Base-by-base conservation (phyloP, 257 asterid species). In the Solanum chmielewskii region DNA sequence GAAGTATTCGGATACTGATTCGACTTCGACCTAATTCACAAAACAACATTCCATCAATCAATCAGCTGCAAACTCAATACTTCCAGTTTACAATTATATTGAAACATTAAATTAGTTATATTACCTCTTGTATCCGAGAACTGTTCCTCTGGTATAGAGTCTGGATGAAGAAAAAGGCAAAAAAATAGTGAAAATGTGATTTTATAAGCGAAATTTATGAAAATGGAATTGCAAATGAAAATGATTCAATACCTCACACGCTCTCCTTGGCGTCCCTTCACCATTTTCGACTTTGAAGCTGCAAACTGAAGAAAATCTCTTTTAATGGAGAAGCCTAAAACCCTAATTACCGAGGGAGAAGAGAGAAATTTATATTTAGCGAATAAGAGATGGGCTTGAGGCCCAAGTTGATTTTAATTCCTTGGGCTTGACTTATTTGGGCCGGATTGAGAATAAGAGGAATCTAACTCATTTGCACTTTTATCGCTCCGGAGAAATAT, bases 1-100 rank as follows among this genome's bases (percentile, higher is more conserved):
- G 99, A 95, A 49, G 98, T 95, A 92, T 92, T 96, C 12, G 99
- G 99, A 23, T 96, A 96, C 96, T 96, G 99, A 87, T 96, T 96
- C 86, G 99, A 96, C 91, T 96, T 96, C 62, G 99, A 94, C 91
- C 96, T 93, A 85, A 47, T 41, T 82, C 70, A 45, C 27, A 49
- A 75, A 29, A 81, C 11, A 62, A 86, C 83, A 68, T 83, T 70
- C 66, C 66, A 59, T 59, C 66, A 59, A 59, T 59, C 66, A 59
- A 59, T 3, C 66, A 59, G 25, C 66, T 59, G 66, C 66, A 59
- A 59, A 15, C 37, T 3, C 41, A 69, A 59, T 8, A 59, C 0
- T 29, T 31, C 76, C 76, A 69, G 0, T 0, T 69, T 69, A 69
- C 31, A 29, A 69, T 41, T 27, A 81, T 10, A 16, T 4, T 21